A percentile compares a stretch with the other conserved stretches of the same genome.
These are phyloP conservation scores for Lachnellula cervina DNA, from an alignment of 2,329 filamentous ascomycete genomes.

Conservation along the genomic window DNA sequence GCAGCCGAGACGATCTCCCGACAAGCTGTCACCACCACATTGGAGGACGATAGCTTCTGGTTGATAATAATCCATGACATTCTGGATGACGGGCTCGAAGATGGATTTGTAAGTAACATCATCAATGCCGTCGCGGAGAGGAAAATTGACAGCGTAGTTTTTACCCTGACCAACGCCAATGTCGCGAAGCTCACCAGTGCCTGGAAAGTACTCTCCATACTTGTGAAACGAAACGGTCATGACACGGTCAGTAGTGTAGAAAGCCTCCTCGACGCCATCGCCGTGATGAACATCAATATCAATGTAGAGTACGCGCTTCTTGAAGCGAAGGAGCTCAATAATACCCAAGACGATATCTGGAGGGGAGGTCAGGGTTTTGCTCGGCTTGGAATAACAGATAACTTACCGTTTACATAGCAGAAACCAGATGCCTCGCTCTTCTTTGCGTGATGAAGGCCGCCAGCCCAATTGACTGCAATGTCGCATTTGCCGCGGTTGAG, in stretches of 20 bases:
- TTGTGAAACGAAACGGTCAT: conserved; percentile 96
- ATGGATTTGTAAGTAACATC: conserved; percentile 85
- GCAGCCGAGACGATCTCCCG: conserved; percentile 87
- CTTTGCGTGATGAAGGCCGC: conserved; percentile 94
- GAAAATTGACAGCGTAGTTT: conserved; percentile 87
- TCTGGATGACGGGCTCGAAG: conserved; percentile 83
- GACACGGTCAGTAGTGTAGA: conserved; percentile 87
- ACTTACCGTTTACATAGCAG: conserved; percentile 92
- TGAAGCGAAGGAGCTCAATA: conserved; percentile 82
- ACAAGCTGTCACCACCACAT: conserved; percentile 91
- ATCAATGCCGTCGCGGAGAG: conserved; percentile 86
- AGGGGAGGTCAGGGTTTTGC: conserved; percentile 39
- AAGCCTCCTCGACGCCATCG: conserved; percentile 88
- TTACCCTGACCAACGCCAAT: conserved; percentile 85
- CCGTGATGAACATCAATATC: conserved; percentile 94
- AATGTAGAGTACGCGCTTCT: conserved; percentile 95
- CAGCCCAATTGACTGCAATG: conserved; percentile 98
- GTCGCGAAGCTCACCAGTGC: conserved; percentile 80
- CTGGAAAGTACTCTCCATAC: conserved; percentile 94
- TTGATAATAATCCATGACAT: conserved; percentile 81
- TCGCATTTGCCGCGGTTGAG: conserved; percentile 89
- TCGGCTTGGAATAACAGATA: not conserved
- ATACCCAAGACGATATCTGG: conserved; percentile 93
- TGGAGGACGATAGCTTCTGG: conserved; percentile 92
- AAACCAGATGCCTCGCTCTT: conserved; percentile 95